These are phyloP conservation scores for Yamadazyma epiphylla DNA, from an alignment of 1,139 yeast species.

Conservation along the genomic window DNA sequence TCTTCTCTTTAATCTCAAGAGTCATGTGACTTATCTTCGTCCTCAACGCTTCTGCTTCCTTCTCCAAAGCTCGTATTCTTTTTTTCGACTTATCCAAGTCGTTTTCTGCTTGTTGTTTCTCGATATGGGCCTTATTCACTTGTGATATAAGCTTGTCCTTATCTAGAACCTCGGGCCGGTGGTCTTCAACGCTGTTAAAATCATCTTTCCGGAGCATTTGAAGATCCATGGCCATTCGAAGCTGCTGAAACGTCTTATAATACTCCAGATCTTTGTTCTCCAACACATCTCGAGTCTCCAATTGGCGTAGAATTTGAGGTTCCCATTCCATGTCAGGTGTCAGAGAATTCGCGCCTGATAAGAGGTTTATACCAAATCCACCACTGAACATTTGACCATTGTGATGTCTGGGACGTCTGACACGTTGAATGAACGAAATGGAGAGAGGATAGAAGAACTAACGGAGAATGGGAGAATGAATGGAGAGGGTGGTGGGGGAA, in stretches of 20 bases:
- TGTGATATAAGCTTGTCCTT: constrained; percentile 17
- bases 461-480: too few relatives aligned
- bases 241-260: constrained; percentile 30
- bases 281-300: constrained; percentile 26
- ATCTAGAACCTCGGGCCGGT: constrained; percentile 7
- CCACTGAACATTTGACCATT: too few relatives aligned
- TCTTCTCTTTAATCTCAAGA: constrained; percentile 51
- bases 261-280: constrained; percentile 31
- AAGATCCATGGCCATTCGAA: constrained; percentile 14
- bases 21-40: constrained; percentile 28
- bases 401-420: too few relatives aligned
- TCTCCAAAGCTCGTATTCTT: constrained; percentile 15
- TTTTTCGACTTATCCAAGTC: constrained; percentile 11
- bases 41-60: constrained; percentile 20
- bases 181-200: constrained; percentile 2
- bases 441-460: too few relatives aligned
- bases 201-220: constrained; percentile 1
- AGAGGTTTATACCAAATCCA: too few relatives aligned
- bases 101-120: constrained; percentile 19
- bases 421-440: too few relatives aligned
- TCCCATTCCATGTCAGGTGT: background rate
- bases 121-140: constrained; percentile 22
- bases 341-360: background rate
- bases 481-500: too few relatives aligned
- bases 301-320: constrained; percentile 19